Base-by-base conservation (phyloP, 768 basidiomycete genomes). In the Sarcodon aspratus region DNA sequence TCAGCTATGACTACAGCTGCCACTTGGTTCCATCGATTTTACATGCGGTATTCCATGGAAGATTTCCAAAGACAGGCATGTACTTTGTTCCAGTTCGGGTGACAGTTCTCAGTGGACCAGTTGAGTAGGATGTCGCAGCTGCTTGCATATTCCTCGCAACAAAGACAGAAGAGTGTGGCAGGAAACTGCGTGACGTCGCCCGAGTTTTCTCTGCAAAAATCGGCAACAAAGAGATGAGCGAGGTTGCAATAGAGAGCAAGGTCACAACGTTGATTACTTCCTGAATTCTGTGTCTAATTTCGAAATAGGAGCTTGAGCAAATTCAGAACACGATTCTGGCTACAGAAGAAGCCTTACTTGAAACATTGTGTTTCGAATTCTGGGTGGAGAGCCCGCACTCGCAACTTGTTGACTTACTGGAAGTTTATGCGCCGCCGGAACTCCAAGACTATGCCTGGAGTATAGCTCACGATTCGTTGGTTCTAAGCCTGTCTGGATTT, bases 21-120 rank as follows among this genome's bases (percentile, higher is more conserved):
- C 21, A 86, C 84, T 6, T 92, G 89, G 85, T 89, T 91, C 55
- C 90, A 92, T 63, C 75, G 90, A 10, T 92, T 92, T 64, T 92
- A 86, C 63, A 89, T 92, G 88, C 75, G 89, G 51, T 82, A 77
- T 61, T 78, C 87, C 27, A 78, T 88, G 76, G 80, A 84, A 57
- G 85, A 89, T 58, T 84, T 85, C 57, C 82, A 85, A 55, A 75
- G 80, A 37, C 84, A 86, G 71, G 88, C 85, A 65, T 54, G 70
- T 51, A 33, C 35, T 47, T 32, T 32, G 38, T 33, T 4, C 46
- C 9, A 44, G 34, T 12, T 18, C 4, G 1, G 33, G 18, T 12
- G 10, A 46, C 37, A 2, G 9, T 33, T 12, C 38, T 18, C 52
- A 50, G 36, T 48, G 43, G 53, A 42, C 49, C 18, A 27, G 46